These are phyloP conservation scores for Aspergillus fumigatiaffinis DNA, from an alignment of 2,329 filamentous ascomycete species.

Conservation along the genomic window DNA sequence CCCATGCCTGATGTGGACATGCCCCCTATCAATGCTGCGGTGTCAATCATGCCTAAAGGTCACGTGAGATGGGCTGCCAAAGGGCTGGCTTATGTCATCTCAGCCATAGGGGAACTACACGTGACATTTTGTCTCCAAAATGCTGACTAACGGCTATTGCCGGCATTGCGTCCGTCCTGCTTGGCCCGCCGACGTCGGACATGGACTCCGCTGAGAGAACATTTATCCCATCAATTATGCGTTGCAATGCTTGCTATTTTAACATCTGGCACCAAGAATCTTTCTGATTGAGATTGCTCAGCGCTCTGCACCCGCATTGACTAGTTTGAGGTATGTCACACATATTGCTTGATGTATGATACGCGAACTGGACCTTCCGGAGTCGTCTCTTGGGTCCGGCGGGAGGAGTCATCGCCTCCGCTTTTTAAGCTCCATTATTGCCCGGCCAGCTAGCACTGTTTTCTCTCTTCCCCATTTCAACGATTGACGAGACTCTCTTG, in stretches of 20 bases:
- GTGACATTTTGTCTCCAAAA: not conserved
- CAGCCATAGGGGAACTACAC: not conserved
- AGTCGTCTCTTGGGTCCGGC: conserved; percentile 26
- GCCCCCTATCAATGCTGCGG: not conserved
- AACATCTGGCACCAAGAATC: not conserved
- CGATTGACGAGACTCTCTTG: not conserved
- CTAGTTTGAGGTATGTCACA: not conserved
- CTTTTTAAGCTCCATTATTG: conserved; percentile 11
- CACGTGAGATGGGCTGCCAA: conserved; percentile 1
- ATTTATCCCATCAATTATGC: not conserved
- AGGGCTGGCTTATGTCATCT: not conserved
- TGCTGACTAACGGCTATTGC: not conserved
- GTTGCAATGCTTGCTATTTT: not conserved
- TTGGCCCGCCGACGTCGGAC: not conserved
- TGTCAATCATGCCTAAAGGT: not conserved
- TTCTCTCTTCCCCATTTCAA: not conserved
- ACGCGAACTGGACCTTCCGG: conserved; percentile 14
- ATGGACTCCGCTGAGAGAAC: not conserved
- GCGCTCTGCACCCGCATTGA: not conserved
- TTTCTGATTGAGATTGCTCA: not conserved
- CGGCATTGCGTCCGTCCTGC: not conserved
- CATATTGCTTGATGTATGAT: not conserved
- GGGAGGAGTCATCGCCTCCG: conserved; percentile 19
- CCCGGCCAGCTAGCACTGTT: conserved; percentile 2
- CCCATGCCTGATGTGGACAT: not conserved